Evolutionary conservation across 2,329 filamentous ascomycete species (phyloP), one percentile per base, ranked within the genome.

Genomic region (Venturia carpophila): DNA sequence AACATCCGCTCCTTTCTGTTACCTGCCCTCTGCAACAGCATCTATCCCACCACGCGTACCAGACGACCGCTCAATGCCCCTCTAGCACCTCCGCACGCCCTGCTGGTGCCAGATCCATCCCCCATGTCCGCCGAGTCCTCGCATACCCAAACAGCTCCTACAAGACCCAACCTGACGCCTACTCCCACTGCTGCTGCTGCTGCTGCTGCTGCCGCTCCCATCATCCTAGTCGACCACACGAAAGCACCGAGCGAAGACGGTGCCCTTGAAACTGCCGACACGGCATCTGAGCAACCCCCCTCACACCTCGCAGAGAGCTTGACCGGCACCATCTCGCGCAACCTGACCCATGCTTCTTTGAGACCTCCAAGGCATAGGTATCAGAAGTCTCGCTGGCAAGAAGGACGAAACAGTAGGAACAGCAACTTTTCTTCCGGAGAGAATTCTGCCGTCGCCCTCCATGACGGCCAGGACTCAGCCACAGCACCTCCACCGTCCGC

Each of bases 211-310:
- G 41, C 24, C 7, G 19, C 11, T 27, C 58, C 24, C 34, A 68
- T 68, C 27, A 19, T 37, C 41, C 60, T 68, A 2, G 47, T 67
- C 17, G 67, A 68, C 63, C 63, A 64, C 27, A 68, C 64, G 24
- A 60, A 34, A 56, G 7, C 52, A 19, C 61, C 41, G 11, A 21
- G 47, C n/a, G 67, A 64, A 58, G 52, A 62, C 13, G 61, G 21
- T 39, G 45, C 11, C 17, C 17, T 66, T 24, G n/a, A n/a, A 37
- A 11, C 9, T 41, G 34, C n/a, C 45, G 30, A 60, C 1, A 64
- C 27, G 39, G n/a, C 9, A 21, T 41, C 47, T 10, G 63, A 49
- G 24, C 30, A 37, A 11, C 21, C 47, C 21, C 21, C 47, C 21
- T 27, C 47, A 27, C 52, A 58, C 10, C 52, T 37, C 30, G 11